Evolutionary conservation across 805 yeast genomes (phyloP).

Genomic region (Dipodascus geniculatus): DNA sequence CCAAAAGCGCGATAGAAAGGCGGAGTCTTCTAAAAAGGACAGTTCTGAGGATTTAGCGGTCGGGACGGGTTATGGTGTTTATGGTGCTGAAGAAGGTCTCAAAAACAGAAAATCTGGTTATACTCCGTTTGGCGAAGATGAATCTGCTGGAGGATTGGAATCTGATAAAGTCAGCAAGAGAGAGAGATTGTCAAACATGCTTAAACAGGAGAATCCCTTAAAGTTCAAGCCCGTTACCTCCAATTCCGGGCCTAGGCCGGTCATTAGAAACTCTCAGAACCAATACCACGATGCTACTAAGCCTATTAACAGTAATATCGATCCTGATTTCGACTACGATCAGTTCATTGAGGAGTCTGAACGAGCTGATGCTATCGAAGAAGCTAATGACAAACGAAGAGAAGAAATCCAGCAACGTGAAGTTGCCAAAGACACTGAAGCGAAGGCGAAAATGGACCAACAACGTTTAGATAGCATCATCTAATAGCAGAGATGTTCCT

Average conservation of each 20-base stretch:
- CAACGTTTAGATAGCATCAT: background rate
- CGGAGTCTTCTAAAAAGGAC: background rate
- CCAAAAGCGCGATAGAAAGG: background rate
- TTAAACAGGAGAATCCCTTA: background rate
- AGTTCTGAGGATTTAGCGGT: background rate
- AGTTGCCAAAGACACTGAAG: background rate
- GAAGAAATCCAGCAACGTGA: background rate
- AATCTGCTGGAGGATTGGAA: background rate
- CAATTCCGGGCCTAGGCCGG: background rate
- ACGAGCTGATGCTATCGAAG: background rate
- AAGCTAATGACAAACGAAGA: background rate
- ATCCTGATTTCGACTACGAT: background rate
- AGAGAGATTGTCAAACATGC: background rate
- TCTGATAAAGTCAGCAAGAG: background rate
- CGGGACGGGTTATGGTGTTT: background rate
- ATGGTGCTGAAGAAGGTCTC: background rate
- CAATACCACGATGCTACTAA: background rate
- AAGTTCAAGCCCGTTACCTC: background rate
- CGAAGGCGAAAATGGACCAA: background rate
- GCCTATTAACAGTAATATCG: background rate
- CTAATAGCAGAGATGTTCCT: no score
- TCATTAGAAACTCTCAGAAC: background rate
- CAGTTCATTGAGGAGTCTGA: background rate
- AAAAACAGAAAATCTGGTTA: slow-evolving; percentile 1
- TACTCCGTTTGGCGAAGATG: background rate